phyloP scores from a whole-genome alignment of 2,329 filamentous ascomycete genomes.

The Curvularia sp. region DNA sequence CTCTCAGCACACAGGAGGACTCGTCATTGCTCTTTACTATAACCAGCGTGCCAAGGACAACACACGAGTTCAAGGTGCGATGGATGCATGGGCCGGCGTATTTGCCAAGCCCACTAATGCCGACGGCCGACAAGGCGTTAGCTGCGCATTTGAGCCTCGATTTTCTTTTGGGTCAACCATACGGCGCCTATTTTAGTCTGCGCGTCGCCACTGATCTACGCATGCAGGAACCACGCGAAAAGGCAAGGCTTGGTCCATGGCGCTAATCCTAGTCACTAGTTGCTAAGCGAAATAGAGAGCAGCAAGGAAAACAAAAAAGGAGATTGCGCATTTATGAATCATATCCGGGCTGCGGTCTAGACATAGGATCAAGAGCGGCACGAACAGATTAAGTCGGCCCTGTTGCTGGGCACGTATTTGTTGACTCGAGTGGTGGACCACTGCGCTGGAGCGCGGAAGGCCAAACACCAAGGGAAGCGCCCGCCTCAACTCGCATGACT shows the following conservation, averaged over 20 bases:
- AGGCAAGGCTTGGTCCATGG: slow-evolving; percentile 19
- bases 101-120: neutral
- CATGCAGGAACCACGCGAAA: slow-evolving; percentile 13
- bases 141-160: neutral
- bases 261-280: slow-evolving; percentile 19
- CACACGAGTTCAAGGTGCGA: neutral
- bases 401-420: slow-evolving; percentile 5
- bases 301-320: slow-evolving; percentile 18
- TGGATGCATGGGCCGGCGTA: neutral
- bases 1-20: neutral
- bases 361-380: slow-evolving; percentile 4
- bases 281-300: slow-evolving; percentile 29
- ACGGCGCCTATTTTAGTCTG: neutral
- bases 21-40: neutral
- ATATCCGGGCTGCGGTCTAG: slow-evolving; percentile 5
- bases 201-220: slow-evolving; percentile 7
- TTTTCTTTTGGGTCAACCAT: neutral
- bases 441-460: slow-evolving; percentile 2
- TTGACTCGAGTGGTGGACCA: slow-evolving; percentile 7
- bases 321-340: slow-evolving; percentile 26
- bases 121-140: neutral
- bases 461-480: slow-evolving; percentile 1
- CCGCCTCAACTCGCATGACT: slow-evolving; percentile 18
- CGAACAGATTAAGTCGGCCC: slow-evolving; percentile 2
- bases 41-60: neutral